Evolutionary conservation across 768 basidiomycete genomes (phyloP), one percentile per base, ranked within the genome.

Genomic region (Rhodocollybia butyracea): DNA sequence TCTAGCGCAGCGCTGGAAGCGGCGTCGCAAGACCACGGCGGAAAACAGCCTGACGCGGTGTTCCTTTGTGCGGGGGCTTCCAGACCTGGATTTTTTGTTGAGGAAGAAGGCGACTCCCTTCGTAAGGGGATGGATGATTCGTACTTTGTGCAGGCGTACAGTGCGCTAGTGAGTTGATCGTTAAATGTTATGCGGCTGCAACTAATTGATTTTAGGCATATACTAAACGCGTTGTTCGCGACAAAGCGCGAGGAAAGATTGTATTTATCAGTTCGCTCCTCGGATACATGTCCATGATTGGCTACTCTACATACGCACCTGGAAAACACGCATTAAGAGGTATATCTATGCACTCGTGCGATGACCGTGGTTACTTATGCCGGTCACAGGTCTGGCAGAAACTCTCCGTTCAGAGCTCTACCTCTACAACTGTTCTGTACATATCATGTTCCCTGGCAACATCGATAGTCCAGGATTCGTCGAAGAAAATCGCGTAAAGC

Each of bases 321-420:
- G 87, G 84, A 10, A 96, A 96, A 66, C 88, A 89, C 61, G 94
- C 94, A 7, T 66, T 96, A 5, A 73, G 91, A 71, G 93, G 93
- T 92, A 60, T 17, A 21, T 21, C 13, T 5, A 11, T 39, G 19
- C 3, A 53, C n/a, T 27, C 27, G 11, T 30, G 12, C 6, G 4
- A 17, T 39, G 7, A 38, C 47, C 8, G 15, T 26, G 51, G 54
- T 55, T 17, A 52, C 36, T 53, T 19, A 36, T 41, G 13, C 32
- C 30, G 36, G 11, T 26, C n/a, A 7, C 63, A 94, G 92, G 88
- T 13, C 81, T 97, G 0, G 91, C 90, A 13, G 94, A 97, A 56
- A 79, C 86, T 0, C 76, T 97, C 13, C 85, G 88, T 7, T 87
- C 84, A 24, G 94, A 96, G 64, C 73, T 92, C 46, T 72, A 85